Conservation (phyloP, 192 early-diverging fungal genomes). For the Backusella circina region DNA sequence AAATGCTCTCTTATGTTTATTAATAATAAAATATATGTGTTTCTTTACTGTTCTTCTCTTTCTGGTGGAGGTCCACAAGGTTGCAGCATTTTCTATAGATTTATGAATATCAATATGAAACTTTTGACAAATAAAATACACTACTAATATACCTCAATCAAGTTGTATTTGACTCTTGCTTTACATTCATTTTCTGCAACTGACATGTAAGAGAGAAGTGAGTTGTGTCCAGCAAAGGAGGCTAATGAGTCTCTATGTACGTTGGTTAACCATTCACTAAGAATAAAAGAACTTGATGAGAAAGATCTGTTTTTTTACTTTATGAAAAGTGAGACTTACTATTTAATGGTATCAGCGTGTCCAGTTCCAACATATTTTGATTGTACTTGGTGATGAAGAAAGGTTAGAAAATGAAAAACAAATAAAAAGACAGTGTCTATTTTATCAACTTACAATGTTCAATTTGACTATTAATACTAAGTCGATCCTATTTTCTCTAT, state of each 20-base stretch:
- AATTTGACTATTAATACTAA: constrained; percentile 75
- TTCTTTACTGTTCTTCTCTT: constrained; percentile 41
- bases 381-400: no score
- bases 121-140: no score
- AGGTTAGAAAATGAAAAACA: not conserved
- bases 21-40: no score
- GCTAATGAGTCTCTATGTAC: constrained; percentile 83
- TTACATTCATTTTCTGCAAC: constrained; percentile 86
- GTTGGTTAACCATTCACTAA: constrained; percentile 83
- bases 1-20: not conserved
- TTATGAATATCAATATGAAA: not conserved
- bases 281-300: constrained; percentile 2
- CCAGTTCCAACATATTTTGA: constrained; percentile 88
- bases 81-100: constrained; percentile 61
- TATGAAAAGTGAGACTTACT: constrained; percentile 45
- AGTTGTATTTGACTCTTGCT: constrained; percentile 67
- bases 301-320: not conserved
- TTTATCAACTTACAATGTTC: constrained; percentile 62
- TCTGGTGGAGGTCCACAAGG: constrained; percentile 59
- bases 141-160: constrained; percentile 60
- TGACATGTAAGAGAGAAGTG: constrained; percentile 75
- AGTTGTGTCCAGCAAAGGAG: constrained; percentile 73
- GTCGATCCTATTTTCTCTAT: constrained; percentile 44
- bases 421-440: not conserved
- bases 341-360: constrained; percentile 87